Conservation (phyloP, 2,329 filamentous ascomycete species). For the Diplodia scrobiculata region DNA sequence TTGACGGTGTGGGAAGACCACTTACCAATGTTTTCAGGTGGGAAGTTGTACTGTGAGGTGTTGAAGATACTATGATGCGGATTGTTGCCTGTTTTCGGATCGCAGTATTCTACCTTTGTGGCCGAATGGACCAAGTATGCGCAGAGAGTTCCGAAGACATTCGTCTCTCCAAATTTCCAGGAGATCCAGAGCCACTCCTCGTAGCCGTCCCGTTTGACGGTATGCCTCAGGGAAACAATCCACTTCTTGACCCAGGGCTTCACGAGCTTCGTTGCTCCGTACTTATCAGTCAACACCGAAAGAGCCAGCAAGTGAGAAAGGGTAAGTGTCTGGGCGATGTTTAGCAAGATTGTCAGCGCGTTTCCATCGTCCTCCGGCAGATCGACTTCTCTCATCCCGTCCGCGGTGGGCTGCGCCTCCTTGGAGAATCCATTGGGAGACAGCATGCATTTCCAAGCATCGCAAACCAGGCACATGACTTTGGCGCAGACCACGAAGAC, state of each 20-base stretch:
- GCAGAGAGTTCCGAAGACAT: background rate
- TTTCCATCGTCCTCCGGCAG: conserved; percentile 40
- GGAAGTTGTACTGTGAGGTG: background rate
- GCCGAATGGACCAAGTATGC: background rate
- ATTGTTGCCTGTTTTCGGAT: too few species aligned
- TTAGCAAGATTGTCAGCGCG: conserved; percentile 40
- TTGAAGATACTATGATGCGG: too few species aligned
- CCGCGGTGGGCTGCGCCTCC: conserved; percentile 12
- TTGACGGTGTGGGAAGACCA: background rate
- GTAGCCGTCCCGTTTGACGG: background rate
- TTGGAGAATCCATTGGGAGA: conserved; percentile 22
- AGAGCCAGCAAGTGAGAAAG: background rate
- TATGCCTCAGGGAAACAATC: background rate
- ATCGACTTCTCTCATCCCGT: conserved; percentile 35
- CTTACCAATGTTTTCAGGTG: background rate
- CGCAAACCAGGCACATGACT: conserved; percentile 33
- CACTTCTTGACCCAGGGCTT: background rate
- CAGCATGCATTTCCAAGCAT: conserved; percentile 36
- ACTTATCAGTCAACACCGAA: conserved; percentile 2
- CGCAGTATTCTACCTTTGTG: too few species aligned
- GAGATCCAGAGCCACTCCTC: conserved; percentile 15
- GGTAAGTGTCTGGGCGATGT: conserved; percentile 35
- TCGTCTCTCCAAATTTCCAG: background rate
- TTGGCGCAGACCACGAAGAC: conserved; percentile 31
- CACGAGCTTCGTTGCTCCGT: background rate